Evolutionary conservation across 257 asterid genomes (phyloP).

Genomic region (Lycium ferocissimum): DNA sequence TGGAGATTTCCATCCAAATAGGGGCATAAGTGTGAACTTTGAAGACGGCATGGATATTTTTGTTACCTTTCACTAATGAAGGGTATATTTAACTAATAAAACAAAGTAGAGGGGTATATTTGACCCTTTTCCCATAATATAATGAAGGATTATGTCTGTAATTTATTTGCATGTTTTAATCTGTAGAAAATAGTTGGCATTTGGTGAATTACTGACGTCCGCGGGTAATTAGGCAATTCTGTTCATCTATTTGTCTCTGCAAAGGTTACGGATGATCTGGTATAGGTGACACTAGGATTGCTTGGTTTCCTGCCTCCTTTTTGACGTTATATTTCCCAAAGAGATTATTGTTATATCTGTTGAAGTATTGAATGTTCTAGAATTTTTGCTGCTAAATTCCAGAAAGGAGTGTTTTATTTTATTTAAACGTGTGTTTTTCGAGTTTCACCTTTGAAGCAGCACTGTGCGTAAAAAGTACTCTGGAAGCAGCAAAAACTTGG

Average conservation of each 20-base stretch:
- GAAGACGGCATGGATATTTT: too few species aligned
- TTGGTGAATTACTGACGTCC: conserved; percentile 22
- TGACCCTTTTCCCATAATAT: too few species aligned
- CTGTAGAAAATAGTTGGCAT: background rate
- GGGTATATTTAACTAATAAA: too few species aligned
- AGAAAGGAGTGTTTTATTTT: background rate
- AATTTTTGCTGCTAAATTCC: background rate
- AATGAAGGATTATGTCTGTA: background rate
- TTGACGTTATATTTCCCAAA: background rate
- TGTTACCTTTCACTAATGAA: too few species aligned
- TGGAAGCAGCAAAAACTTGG: conserved; percentile 8
- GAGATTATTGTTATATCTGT: conserved; percentile 17
- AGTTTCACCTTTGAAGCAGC: conserved; percentile 9
- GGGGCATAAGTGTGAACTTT: too few species aligned
- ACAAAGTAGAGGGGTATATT: too few species aligned
- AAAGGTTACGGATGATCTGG: background rate
- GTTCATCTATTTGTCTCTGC: background rate
- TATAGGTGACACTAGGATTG: background rate
- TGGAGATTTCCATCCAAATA: too few species aligned
- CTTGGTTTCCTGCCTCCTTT: conserved; percentile 11
- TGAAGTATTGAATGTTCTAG: background rate
- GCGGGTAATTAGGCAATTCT: conserved; percentile 12
- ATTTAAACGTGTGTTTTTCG: background rate
- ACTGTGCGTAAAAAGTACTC: background rate
- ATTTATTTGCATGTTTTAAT: background rate